Base-by-base conservation (phyloP, 2,329 filamentous ascomycete genomes). In the Trematosphaeria pertusa region DNA sequence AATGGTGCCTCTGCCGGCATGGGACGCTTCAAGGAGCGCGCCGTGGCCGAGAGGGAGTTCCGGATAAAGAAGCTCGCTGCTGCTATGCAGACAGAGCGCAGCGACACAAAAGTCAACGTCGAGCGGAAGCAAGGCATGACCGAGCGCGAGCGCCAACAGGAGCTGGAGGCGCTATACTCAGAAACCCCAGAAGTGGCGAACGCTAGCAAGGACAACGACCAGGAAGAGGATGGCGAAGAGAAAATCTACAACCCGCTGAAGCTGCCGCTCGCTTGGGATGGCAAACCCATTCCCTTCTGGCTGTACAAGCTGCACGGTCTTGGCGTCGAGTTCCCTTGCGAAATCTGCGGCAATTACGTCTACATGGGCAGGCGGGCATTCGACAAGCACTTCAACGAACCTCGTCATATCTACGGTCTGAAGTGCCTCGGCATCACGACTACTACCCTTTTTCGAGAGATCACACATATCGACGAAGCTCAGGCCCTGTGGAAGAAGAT, bases 251-350 rank as follows among this genome's bases (percentile, higher is more conserved):
- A 99, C 71, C 94, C 94, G 0, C 81, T 99, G 57, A 99, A 99
- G 69, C 81, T 99, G 2, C 94, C 94, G 0, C 81, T 99, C 6
- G 93, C 91, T 2, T 99, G 95, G 95, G 94, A 99, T 59, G 94
- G 95, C 61, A 99, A 99, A 69, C 94, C 95, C 0, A 99, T 99
- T 62, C 94, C 95, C 0, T 99, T 94, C 78, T 99, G 94, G 94
- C 82, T 99, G 12, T 99, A 97, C 80, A 94, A 97, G 61, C 81
- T 99, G 12, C 94, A 99, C 67, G 94, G 94, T 1, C 78, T 99
- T 19, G 94, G 94, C 7, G 91, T 96, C 10, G 94, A 99, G 62
- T 96, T 97, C 59, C 82, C 88, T 0, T 99, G 94, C 77, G 93
- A 99, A 70, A 90, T 99, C 46, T 99, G 94, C 67, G 94, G 94